Evolutionary conservation across 2,329 filamentous ascomycete species (phyloP).

Genomic region (Diaporthe nobilis): DNA sequence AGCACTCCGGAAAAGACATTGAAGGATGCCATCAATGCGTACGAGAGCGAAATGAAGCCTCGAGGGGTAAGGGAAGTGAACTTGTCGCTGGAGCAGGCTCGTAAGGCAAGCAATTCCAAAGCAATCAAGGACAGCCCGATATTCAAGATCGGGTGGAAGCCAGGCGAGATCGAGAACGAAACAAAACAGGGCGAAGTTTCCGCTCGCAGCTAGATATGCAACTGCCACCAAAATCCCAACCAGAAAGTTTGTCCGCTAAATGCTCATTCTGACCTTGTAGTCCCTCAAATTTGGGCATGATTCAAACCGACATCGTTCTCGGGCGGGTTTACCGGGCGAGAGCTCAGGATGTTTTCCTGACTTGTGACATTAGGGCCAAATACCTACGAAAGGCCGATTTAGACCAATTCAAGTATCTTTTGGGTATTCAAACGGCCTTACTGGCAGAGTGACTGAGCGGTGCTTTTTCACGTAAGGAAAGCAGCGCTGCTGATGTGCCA

Average conservation of each 20-base stretch:
- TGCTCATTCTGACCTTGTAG: not conserved
- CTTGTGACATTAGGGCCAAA: not conserved
- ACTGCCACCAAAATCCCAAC: not conserved
- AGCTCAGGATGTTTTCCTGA: not conserved
- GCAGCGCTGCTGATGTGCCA: not conserved
- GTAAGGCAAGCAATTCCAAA: not conserved
- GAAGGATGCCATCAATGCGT: not conserved
- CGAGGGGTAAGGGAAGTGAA: not conserved
- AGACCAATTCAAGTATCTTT: not conserved
- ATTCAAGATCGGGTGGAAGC: not conserved
- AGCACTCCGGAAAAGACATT: not conserved
- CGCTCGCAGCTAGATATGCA: not conserved
- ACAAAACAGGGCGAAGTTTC: not conserved
- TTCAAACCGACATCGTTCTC: not conserved
- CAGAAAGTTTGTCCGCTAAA: not conserved
- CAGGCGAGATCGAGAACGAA: not conserved
- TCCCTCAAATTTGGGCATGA: not conserved
- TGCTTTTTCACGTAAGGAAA: not conserved
- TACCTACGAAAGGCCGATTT: not conserved
- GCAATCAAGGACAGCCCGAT: slow-evolving; percentile 17
- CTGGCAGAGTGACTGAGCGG: not conserved
- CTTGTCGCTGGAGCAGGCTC: slow-evolving; percentile 8
- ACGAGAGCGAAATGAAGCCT: slow-evolving; percentile 4
- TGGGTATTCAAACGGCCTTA: not conserved
- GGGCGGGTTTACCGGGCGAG: not conserved